Base-by-base conservation (phyloP, 306 rosid genomes). In the Betula pendula region DNA sequence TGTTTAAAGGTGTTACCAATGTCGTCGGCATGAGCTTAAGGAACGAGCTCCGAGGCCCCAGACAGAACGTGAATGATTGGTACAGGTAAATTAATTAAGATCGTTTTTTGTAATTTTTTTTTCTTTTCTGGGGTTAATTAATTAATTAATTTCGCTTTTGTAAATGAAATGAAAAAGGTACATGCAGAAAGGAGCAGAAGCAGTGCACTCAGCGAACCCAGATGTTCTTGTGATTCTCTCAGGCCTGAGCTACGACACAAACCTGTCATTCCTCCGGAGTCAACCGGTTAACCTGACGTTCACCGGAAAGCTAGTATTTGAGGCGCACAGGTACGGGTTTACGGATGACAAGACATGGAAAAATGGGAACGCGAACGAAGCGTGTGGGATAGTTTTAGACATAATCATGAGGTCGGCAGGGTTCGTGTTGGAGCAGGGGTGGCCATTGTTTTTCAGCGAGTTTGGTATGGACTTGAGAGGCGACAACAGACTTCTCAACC, bases 141-240 rank as follows among this genome's bases (percentile, higher is more conserved):
- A 11, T 11, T 2, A 2, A 44, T 44, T 2, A 45, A 11, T 11
- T 45, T 45, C 14, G 14, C 14, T 44, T 42, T 42, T 29, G 33
- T 29, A 29, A 51, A 40, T 51, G 43, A 22, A 51, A 48, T 4
- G 66, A 17, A 35, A 35, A 70, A 94, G 98, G 90, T 92, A 92
- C 60, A 92, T 92, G 97, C 90, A 85, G 58, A 75, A 81, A 87
- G 98, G 97, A 81, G 98, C 98, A 6, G 98, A 95, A 87, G 92
- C 97, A 3, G 91, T 92, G 48, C 97, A 95, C 79, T 83, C 87
- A 22, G 96, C 96, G 77, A 95, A 95, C 58, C 81, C 91, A 27
- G 83, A 92, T 35, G 87, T 90, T 72, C 91, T 95, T 13, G 90
- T 95, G 7, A 89, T 95, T 78, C 71, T 95, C 19, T 95, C 98